Evolutionary conservation across 169 alveolate genomes (phyloP).

Genomic region (Eimeria falciformis): DNA sequence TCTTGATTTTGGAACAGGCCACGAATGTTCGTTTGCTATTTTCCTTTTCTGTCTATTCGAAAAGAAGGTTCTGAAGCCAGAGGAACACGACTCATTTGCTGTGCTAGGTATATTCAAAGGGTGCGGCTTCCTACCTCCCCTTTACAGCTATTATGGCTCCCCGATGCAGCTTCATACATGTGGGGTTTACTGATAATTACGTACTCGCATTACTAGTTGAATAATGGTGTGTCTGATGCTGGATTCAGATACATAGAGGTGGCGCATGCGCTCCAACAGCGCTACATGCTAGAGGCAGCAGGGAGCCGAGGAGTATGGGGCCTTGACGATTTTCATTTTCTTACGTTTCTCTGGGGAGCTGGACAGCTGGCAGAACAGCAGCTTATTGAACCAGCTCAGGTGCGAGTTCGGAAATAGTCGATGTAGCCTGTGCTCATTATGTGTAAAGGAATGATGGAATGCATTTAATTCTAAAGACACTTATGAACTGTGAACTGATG

Average conservation of each 20-base stretch:
- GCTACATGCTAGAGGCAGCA: slow-evolving; percentile 99
- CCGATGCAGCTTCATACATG: background rate
- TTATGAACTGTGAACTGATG: background rate
- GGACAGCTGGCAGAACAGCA: slow-evolving; percentile 77
- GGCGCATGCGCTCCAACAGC: slow-evolving; percentile 94
- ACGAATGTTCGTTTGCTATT: slow-evolving; percentile 92
- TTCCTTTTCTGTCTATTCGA: slow-evolving; percentile 87
- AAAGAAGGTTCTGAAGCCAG: slow-evolving; percentile 48
- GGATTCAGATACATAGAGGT: slow-evolving; percentile 92
- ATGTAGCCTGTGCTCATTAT: background rate
- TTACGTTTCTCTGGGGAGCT: slow-evolving; percentile 80
- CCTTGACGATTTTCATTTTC: slow-evolving; percentile 96
- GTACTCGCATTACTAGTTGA: background rate
- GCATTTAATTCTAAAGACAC: background rate
- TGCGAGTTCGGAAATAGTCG: background rate
- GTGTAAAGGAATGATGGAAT: background rate
- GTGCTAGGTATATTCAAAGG: slow-evolving; percentile 81
- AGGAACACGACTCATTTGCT: slow-evolving; percentile 77
- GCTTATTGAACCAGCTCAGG: slow-evolving; percentile 60
- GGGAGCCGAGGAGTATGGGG: slow-evolving; percentile 99
- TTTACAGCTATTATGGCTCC: background rate
- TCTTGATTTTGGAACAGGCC: slow-evolving; percentile 99
- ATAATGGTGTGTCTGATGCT: background rate
- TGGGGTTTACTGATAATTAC: background rate
- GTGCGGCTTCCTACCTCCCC: background rate